These are phyloP conservation scores for Colletotrichum caudatum DNA, from an alignment of 2,329 filamentous ascomycete species.

Conservation along the genomic window DNA sequence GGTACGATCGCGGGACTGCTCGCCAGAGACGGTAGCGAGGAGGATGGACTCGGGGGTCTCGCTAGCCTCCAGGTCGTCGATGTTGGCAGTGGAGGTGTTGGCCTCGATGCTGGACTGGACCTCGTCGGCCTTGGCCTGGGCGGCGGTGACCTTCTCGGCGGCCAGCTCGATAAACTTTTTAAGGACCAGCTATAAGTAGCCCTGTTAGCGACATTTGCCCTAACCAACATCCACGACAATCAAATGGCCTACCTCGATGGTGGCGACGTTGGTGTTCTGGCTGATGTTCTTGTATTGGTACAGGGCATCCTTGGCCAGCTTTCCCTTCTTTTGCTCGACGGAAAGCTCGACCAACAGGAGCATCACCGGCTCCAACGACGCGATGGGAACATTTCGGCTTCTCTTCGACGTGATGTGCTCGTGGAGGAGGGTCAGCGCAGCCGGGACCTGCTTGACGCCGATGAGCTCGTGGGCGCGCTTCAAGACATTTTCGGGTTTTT, in stretches of 20 bases:
- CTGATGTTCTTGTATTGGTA: slow-evolving; percentile 99
- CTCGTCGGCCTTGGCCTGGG: slow-evolving; percentile 95
- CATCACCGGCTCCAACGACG: slow-evolving; percentile 97
- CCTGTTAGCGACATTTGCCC: slow-evolving; percentile 28
- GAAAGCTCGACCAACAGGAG: slow-evolving; percentile 96
- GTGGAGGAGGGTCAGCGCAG: slow-evolving; percentile 93
- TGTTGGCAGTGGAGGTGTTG: slow-evolving; percentile 75
- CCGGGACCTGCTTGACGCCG: slow-evolving; percentile 92
- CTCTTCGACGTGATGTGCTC: slow-evolving; percentile 99
- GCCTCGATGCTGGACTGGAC: slow-evolving; percentile 90
- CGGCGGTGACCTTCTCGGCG: slow-evolving; percentile 94
- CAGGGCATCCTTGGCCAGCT: slow-evolving; percentile 96
- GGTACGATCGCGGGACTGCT: slow-evolving; percentile 96
- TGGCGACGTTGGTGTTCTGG: slow-evolving; percentile 98
- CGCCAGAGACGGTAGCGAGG: slow-evolving; percentile 95
- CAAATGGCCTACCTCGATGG: slow-evolving; percentile 81
- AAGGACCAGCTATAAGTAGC: slow-evolving; percentile 76
- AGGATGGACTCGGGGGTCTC: slow-evolving; percentile 99
- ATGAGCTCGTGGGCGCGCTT: slow-evolving; percentile 99
- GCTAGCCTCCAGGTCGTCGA: slow-evolving; percentile 95
- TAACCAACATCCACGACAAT: not conserved
- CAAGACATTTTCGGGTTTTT: slow-evolving; percentile 98
- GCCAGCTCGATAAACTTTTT: slow-evolving; percentile 98
- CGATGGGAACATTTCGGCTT: slow-evolving; percentile 96
- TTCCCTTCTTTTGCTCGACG: slow-evolving; percentile 97